Conservation (phyloP, 2,329 filamentous ascomycete species). For the Fusarium udum region DNA sequence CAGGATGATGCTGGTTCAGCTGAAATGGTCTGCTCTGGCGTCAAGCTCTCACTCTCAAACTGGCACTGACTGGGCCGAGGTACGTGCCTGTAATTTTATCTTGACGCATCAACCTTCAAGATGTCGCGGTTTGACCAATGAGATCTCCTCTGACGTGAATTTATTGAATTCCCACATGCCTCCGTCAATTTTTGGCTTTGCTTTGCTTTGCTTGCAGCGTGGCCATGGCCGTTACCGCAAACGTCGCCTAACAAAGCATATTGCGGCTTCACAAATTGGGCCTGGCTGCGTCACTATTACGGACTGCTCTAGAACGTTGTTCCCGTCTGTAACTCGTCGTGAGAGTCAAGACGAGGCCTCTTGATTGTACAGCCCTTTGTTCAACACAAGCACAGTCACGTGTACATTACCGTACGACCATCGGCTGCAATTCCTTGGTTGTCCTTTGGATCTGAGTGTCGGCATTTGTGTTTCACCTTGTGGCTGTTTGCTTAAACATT, state of each 20-base stretch:
- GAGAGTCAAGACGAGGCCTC: conserved; percentile 1
- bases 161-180: conserved; percentile 29
- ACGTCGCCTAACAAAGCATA: conserved; percentile 21
- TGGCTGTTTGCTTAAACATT: conserved; percentile 15
- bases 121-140: conserved; percentile 21
- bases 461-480: conserved; percentile 5
- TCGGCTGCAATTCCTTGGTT: background rate
- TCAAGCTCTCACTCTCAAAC: conserved; percentile 12
- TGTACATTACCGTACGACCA: background rate
- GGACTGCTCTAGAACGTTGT: background rate
- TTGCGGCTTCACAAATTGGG: conserved; percentile 4
- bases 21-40: conserved; percentile 35
- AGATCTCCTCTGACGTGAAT: conserved; percentile 10
- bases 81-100: conserved; percentile 16
- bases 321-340: background rate
- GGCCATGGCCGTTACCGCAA: conserved; percentile 18
- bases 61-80: conserved; percentile 11
- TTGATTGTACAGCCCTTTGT: background rate
- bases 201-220: background rate
- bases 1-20: conserved; percentile 41
- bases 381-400: conserved; percentile 1
- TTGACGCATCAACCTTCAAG: conserved; percentile 6
- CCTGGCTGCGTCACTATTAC: conserved; percentile 9
- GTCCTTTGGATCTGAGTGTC: background rate
- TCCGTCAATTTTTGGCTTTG: background rate